Conservation (phyloP, 352 stramenopile genomes). For the Phytophthora cajani region DNA sequence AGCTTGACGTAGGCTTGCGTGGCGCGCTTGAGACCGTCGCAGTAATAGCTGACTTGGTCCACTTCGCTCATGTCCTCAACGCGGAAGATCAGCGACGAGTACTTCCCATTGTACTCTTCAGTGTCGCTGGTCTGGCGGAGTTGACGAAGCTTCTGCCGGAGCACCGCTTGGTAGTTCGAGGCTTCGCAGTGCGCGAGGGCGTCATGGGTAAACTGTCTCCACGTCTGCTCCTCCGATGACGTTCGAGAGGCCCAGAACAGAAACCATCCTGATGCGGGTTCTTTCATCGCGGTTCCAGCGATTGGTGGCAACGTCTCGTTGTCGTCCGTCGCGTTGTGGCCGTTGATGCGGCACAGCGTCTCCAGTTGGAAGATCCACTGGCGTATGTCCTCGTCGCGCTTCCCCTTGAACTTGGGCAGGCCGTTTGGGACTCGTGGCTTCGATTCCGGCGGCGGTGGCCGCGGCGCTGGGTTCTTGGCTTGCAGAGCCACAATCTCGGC, state of each 20-base stretch:
- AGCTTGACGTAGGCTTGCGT: no score
- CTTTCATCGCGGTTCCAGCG: slow-evolving; percentile 14
- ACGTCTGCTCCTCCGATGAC: slow-evolving; percentile 14
- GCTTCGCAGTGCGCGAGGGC: slow-evolving; percentile 23
- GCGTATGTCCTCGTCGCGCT: slow-evolving; percentile 21
- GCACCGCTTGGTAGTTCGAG: slow-evolving; percentile 29
- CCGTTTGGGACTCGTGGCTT: slow-evolving; percentile 19
- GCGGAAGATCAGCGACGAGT: neutral
- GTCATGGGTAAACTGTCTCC: slow-evolving; percentile 10
- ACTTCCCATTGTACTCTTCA: slow-evolving; percentile 4
- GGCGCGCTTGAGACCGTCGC: no score
- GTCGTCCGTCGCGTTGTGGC: slow-evolving; percentile 5
- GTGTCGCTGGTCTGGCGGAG: neutral
- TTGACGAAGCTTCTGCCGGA: slow-evolving; percentile 12
- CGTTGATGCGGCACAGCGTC: slow-evolving; percentile 21
- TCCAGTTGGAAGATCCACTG: slow-evolving; percentile 30
- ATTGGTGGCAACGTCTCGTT: slow-evolving; percentile 16
- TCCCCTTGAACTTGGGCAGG: neutral
- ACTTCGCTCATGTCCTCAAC: no score
- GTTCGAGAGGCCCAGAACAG: slow-evolving; percentile 22
- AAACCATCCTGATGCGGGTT: slow-evolving; percentile 25
- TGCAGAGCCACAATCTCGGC: slow-evolving; percentile 5
- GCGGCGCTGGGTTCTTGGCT: neutral
- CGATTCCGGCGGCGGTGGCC: neutral
- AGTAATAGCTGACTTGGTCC: no score